Base-by-base conservation (phyloP, 208 protist species). In the Angomonas deanei region DNA sequence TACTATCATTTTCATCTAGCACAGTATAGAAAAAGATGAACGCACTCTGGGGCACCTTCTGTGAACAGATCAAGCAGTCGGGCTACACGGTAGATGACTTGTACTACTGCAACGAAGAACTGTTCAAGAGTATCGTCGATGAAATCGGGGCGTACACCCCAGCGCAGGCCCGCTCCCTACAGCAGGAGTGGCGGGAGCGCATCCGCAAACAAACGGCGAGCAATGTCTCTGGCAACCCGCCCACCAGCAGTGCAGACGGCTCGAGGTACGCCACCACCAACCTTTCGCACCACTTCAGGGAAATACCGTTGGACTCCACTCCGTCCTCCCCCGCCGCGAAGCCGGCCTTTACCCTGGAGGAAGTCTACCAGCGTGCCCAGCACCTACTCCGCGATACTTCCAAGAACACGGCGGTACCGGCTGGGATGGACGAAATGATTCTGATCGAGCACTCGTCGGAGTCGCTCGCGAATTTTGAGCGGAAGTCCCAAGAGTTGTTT, bases 51-150 rank as follows among this genome's bases (percentile, higher is more conserved):
- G 39, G 52, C 1, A 39, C 66, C 23, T 91, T 91, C 62, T 68
- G 62, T 1, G 68, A 72, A 10, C 71, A 72, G 71, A 69, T 91
- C 28, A 72, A 60, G 33, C 53, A 68, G 21, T 64, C 78, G 28
- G 84, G 84, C 56, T 91, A 87, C 68, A 81, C 77, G 13, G 54
- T 80, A 1, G 73, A 76, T 31, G 84, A 91, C 58, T 63, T 91
- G 10, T 48, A 61, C 1, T 74, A 73, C 61, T 86, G 79, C 79
- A 83, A 68, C 48, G 80, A 87, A 10, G 72, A 76, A 50, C 69
- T 84, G n/a, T 87, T 91, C 57, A 62, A 77, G 46, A 67, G 77
- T 36, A 75, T 87, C 55, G 80, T 65, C 0, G 70, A 81, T 54
- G 78, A 91, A 60, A 58, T 87, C 60, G 71, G 72, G 53, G 62